Evolutionary conservation across 176 grass and related monocot species (phyloP).

Genomic region (Juncus effusus): DNA sequence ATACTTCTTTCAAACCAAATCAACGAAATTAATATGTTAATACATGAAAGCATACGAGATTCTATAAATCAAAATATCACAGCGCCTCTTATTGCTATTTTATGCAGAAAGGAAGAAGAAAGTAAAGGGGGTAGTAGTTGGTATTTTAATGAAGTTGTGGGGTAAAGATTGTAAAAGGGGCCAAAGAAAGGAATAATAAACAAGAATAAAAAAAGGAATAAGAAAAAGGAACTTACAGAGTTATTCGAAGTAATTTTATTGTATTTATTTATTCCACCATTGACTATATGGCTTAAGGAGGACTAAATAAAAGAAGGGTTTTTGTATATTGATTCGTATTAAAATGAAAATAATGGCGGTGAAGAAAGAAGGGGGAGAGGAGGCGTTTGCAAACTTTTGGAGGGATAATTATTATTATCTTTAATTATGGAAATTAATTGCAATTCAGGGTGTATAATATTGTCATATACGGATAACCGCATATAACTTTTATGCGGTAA

Average conservation of each 20-base stretch:
- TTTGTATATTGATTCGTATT: not conserved
- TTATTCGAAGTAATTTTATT: not conserved
- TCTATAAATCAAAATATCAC: not conserved
- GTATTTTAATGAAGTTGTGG: not conserved
- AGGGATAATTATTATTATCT: slow-evolving; percentile 22
- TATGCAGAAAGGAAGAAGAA: too few relatives aligned
- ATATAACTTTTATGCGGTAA: slow-evolving; percentile 9
- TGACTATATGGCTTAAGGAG: slow-evolving; percentile 2
- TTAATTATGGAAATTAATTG: slow-evolving; percentile 31
- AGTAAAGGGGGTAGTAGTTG: not conserved
- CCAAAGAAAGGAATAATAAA: too few relatives aligned
- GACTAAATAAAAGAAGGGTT: not conserved
- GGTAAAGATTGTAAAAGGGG: too few relatives aligned
- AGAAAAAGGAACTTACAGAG: slow-evolving; percentile 19
- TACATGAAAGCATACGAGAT: not conserved
- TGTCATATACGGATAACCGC: not conserved
- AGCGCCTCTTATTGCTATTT: too few relatives aligned
- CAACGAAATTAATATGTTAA: not conserved
- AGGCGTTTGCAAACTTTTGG: slow-evolving; percentile 19
- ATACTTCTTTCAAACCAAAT: not conserved
- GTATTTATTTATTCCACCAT: slow-evolving; percentile 11
- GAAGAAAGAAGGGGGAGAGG: slow-evolving; percentile 7
- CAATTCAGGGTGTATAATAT: not conserved
- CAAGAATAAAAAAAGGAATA: too few relatives aligned
- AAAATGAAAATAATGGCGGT: slow-evolving; percentile 19